These are phyloP conservation scores for Fraxinus cuspidata DNA, from an alignment of 257 asterid genomes.

Conservation along the genomic window DNA sequence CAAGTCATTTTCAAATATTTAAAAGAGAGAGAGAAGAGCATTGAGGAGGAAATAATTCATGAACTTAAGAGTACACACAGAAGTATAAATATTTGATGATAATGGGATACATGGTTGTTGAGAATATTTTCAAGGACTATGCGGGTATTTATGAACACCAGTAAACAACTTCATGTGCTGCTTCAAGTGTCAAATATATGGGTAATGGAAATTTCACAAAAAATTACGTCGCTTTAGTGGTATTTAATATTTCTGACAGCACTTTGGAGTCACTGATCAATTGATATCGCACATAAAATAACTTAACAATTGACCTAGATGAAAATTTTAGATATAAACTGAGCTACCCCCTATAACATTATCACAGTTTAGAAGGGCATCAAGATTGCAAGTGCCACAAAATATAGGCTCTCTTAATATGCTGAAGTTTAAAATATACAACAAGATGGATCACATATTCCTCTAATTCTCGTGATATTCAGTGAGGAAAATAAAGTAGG, in stretches of 20 bases:
- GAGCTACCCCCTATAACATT: not conserved
- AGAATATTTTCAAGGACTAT: conserved; percentile 1
- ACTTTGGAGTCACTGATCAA: not conserved
- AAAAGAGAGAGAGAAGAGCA: not conserved
- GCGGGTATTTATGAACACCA: not conserved
- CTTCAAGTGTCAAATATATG: not conserved
- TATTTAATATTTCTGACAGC: not conserved
- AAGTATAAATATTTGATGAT: not conserved
- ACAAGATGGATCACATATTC: not conserved
- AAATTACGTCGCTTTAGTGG: not conserved
- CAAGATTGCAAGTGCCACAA: not conserved
- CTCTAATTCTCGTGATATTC: conserved; percentile 7
- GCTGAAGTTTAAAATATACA: conserved; percentile 17
- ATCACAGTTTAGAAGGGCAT: not conserved
- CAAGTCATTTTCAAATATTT: not conserved
- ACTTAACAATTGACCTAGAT: not conserved
- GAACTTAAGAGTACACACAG: too few relatives aligned
- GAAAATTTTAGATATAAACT: not conserved
- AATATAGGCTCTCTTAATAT: conserved; percentile 1
- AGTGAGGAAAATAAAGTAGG: not conserved
- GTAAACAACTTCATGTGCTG: not conserved
- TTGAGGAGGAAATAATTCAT: conserved; percentile 1
- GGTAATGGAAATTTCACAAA: not conserved
- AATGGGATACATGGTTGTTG: not conserved
- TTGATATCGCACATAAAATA: not conserved